Evolutionary conservation across 2,329 filamentous ascomycete species (phyloP).

Genomic region (Paecilomyces sp.): DNA sequence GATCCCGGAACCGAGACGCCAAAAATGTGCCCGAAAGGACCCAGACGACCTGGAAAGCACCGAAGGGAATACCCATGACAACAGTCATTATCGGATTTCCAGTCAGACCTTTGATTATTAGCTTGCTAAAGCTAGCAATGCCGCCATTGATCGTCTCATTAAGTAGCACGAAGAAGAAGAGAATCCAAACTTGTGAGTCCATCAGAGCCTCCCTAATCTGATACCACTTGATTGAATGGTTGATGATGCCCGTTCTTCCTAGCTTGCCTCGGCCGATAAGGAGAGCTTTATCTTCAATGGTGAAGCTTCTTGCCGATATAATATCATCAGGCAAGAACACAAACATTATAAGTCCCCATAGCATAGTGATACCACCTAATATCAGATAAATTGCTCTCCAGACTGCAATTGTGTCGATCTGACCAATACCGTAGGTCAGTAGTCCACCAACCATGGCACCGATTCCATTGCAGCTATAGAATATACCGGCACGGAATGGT

Average conservation of each 20-base stretch:
- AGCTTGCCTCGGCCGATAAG: conserved; percentile 46
- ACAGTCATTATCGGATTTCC: conserved; percentile 20
- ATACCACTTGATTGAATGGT: conserved; percentile 41
- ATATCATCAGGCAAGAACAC: conserved; percentile 39
- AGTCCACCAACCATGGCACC: conserved; percentile 56
- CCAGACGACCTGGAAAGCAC: conserved; percentile 50
- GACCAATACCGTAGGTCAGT: conserved; percentile 53
- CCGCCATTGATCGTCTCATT: conserved; percentile 53
- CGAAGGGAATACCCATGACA: conserved; percentile 55
- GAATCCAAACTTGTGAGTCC: conserved; percentile 54
- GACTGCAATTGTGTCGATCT: conserved; percentile 46
- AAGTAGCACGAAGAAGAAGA: conserved; percentile 47
- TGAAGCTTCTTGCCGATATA: conserved; percentile 38
- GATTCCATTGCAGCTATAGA: conserved; percentile 54
- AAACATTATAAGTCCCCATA: conserved; percentile 29
- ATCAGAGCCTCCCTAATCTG: conserved; percentile 41
- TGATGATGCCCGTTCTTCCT: conserved; percentile 45
- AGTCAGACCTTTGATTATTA: background rate
- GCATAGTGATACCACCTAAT: conserved; percentile 35
- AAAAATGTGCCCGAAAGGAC: conserved; percentile 46
- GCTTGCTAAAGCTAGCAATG: conserved; percentile 37
- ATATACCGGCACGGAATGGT: conserved; percentile 47
- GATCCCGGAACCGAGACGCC: conserved; percentile 37
- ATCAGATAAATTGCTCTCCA: conserved; percentile 57
- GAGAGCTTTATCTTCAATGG: conserved; percentile 39